Evolutionary conservation across 139 green algal genomes (phyloP), one percentile per base, ranked within the genome.

Genomic region (Micractinium conductrix): DNA sequence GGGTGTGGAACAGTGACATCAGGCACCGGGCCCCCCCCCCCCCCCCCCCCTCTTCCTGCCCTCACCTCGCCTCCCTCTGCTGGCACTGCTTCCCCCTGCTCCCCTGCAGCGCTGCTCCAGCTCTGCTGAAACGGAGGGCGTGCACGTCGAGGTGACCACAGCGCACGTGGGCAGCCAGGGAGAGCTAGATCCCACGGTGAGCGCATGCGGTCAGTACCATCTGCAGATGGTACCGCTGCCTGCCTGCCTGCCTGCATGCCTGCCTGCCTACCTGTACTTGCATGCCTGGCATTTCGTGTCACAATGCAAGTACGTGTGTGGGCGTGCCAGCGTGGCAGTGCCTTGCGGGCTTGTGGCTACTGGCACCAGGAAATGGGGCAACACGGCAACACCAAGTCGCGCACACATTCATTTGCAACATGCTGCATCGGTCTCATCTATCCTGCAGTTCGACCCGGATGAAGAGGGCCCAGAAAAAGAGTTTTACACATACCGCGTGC

Each of bases 91-190:
- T 19, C 53, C 53, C 53, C 48, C 10, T 16, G 10, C 8, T 62
- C 4, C 45, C 67, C 35, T 12, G 35, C 24, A 55, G 45, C 22
- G 69, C 10, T 85, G 78, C 48, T 84, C 55, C 58, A 89, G 82
- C 72, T 63, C 38, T 12, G 38, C 45, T 4, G 35, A 26, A 33
- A 91, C 86, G 2, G 40, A 84, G n/a, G 86, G 75, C 14, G 86
- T 91, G 43, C 43, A 79, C 33, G 82, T 91, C 35, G 88, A 91
- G 45, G 81, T 91, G n/a, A 87, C 81, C 0, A 78, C 80, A 7
- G 82, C 48, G 16, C 87, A 83, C 50, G n/a, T 90, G 42, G 74
- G 80, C 33, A 63, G 38, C 3, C 43, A 84, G 44, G 42, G 50
- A 30, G 70, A 83, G 17, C 53, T 78, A 19, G 44, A 87, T 43